Percentiles rank a stretch among this genome's conserved stretches.
phyloP scores from a whole-genome alignment of 164 flowering plant species.

The Stephania yunnanensis region DNA sequence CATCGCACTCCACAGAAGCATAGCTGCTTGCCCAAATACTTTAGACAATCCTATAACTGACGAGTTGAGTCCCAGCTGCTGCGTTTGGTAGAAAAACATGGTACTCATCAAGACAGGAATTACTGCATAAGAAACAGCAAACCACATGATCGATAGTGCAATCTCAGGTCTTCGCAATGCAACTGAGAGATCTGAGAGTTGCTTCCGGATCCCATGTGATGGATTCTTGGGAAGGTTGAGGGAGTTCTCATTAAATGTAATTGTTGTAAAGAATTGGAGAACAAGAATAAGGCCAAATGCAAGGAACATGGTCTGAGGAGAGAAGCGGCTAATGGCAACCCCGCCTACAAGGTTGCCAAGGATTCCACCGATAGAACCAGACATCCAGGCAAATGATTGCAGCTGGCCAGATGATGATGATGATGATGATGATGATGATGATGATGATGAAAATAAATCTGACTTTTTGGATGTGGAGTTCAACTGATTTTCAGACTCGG shows the following conservation, averaged over 20 bases:
- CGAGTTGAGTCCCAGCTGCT: constrained; percentile 52
- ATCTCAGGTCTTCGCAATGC: constrained; percentile 64
- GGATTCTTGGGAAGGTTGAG: constrained; percentile 61
- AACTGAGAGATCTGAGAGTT: constrained; percentile 44
- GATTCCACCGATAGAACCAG: constrained; percentile 71
- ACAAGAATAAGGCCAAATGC: constrained; percentile 44
- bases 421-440: constrained; percentile 7
- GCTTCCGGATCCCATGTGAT: constrained; percentile 45
- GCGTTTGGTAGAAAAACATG: constrained; percentile 93
- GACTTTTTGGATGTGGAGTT: constrained; percentile 25
- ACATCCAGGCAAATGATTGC: constrained; percentile 84
- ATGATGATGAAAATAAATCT: constrained; percentile 27
- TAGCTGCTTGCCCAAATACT: constrained; percentile 80
- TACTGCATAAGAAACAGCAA: constrained; percentile 68
- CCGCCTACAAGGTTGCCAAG: constrained; percentile 82
- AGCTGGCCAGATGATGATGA: constrained; percentile 59
- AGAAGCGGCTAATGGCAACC: constrained; percentile 35
- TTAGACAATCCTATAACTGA: constrained; percentile 76
- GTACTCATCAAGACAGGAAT: constrained; percentile 77
- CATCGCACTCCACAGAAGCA: constrained; percentile 65
- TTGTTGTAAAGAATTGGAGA: constrained; percentile 56
- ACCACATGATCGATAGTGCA: constrained; percentile 65
- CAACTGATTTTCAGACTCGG: constrained; percentile 63
- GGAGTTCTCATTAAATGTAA: constrained; percentile 46
- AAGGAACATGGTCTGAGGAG: constrained; percentile 60